Evolutionary conservation across 192 early-diverging fungal genomes (phyloP), one percentile per base, ranked within the genome.

Genomic region (Entophlyctis helioformis): DNA sequence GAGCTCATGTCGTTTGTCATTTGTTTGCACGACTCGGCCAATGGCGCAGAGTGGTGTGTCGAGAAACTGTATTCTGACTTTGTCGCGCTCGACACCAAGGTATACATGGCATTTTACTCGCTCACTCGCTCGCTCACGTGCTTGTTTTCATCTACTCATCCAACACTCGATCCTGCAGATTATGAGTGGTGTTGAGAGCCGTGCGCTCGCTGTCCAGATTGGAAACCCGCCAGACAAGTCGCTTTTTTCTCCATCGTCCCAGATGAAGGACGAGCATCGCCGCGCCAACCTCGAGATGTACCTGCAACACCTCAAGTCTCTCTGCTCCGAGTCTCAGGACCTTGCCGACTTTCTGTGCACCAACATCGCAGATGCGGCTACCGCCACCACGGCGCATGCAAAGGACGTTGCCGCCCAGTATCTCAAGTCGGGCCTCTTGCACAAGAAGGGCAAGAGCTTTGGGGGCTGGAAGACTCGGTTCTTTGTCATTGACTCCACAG

Each of bases 391-490:
- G n/a, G n/a, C n/a, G n/a, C n/a, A n/a, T n/a, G n/a, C n/a, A n/a
- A n/a, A n/a, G n/a, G n/a, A n/a, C n/a, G n/a, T n/a, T n/a, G n/a
- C n/a, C n/a, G n/a, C n/a, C n/a, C n/a, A n/a, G n/a, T n/a, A n/a
- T n/a, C n/a, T n/a, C n/a, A n/a, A n/a, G n/a, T n/a, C n/a, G n/a
- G 91, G 91, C 6, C 87, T 81, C 42, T 60, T 95, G 46, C 82
- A 86, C 37, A 96, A 94, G 55, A 81, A 80, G 63, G 91, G 93
- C 39, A 96, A 92, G 55, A 90, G 82, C 58, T 95, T 96, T 85
- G 91, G 93, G 41, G 91, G 87, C 9, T 94, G 91, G 91, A 96
- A 96, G 57, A 70, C 84, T 27, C 74, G 89, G 41, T 93, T 82
- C 63, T 94, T 89, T 71, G 75, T 39, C 1, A 26, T 57, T 10